phyloP scores from a whole-genome alignment of 306 rosid species.

The Urtica urens region DNA sequence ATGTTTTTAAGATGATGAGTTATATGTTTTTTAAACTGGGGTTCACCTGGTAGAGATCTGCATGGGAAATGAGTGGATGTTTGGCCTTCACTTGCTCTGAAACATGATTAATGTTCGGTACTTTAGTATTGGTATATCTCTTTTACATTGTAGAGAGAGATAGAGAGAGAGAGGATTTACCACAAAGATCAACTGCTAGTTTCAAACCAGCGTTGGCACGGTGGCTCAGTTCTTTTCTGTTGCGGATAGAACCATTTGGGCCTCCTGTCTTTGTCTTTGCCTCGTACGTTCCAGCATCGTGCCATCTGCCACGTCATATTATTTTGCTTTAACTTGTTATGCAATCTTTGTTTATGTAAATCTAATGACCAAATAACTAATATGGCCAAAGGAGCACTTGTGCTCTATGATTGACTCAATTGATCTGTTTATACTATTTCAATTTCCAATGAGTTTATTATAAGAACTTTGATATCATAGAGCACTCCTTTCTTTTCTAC shows the following conservation, averaged over 20 bases:
- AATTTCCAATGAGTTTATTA: neutral
- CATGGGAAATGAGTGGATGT: slow-evolving; percentile 56
- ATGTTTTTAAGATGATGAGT: too few relatives aligned
- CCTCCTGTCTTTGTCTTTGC: slow-evolving; percentile 57
- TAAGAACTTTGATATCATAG: too few relatives aligned
- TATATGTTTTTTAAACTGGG: too few relatives aligned
- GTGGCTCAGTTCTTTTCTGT: slow-evolving; percentile 36
- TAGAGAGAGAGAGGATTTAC: too few relatives aligned
- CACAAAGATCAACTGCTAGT: slow-evolving; percentile 55
- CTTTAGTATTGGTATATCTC: neutral
- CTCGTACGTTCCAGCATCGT: slow-evolving; percentile 76
- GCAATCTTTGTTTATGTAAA: too few relatives aligned
- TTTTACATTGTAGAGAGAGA: neutral
- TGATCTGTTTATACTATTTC: too few relatives aligned
- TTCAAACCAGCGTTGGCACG: slow-evolving; percentile 48
- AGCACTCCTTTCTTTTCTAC: too few relatives aligned
- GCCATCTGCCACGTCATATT: slow-evolving; percentile 57
- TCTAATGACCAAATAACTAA: too few relatives aligned
- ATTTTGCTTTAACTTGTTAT: too few relatives aligned
- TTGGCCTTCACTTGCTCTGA: slow-evolving; percentile 64
- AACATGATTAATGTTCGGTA: too few relatives aligned
- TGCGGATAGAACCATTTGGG: slow-evolving; percentile 76
- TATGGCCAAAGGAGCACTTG: too few relatives aligned
- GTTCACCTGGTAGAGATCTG: slow-evolving; percentile 72
- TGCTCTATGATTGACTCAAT: too few relatives aligned